These are phyloP conservation scores for Yamadazyma friedrichii DNA, from an alignment of 1,139 yeast genomes.

Conservation along the genomic window DNA sequence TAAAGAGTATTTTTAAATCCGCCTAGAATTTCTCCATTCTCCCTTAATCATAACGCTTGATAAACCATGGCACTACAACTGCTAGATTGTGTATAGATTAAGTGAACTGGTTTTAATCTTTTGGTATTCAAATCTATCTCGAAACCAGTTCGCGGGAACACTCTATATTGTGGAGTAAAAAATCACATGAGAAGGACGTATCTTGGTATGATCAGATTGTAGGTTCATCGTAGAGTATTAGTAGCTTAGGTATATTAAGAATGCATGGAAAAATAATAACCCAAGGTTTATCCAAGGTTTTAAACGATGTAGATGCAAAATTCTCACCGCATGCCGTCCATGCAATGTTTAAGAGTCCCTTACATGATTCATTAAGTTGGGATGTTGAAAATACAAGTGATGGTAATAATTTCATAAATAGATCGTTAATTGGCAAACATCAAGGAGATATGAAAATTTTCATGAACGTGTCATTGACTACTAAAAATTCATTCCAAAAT, in stretches of 20 bases:
- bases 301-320: constrained; percentile 20
- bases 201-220: too few species aligned
- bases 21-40: too few species aligned
- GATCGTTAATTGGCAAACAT: constrained; percentile 59
- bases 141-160: background rate
- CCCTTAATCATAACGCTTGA: too few species aligned
- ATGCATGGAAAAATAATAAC: constrained; percentile 16
- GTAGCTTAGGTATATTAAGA: too few species aligned
- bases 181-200: constrained; percentile 6
- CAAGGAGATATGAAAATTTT: constrained; percentile 48
- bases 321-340: constrained; percentile 40
- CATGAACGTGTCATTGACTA: constrained; percentile 53
- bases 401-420: constrained; percentile 62
- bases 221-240: too few species aligned
- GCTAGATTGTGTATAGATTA: too few species aligned
- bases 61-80: too few species aligned
- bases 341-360: constrained; percentile 27
- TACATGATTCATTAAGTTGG: constrained; percentile 27
- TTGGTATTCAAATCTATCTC: too few species aligned
- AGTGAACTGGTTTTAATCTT: too few species aligned
- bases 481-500: constrained; percentile 27
- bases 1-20: too few species aligned
- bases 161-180: constrained; percentile 5
- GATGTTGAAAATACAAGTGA: constrained; percentile 35
- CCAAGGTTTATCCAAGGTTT: constrained; percentile 33